Base-by-base conservation (phyloP, 176 grass and related monocot species). In the Avena eriantha region DNA sequence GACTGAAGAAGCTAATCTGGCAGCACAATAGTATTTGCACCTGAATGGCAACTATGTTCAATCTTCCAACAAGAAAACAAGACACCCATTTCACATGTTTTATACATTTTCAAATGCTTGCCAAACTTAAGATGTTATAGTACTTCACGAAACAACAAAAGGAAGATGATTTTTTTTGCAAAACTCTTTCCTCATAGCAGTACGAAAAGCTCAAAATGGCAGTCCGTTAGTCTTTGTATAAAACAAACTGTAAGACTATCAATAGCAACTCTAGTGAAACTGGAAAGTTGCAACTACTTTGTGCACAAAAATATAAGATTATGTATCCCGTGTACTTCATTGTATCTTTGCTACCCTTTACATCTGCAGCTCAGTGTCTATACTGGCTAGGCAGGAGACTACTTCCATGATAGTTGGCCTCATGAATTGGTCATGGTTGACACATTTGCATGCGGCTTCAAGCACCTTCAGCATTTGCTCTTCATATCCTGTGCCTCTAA, bases 321-420 rank as follows among this genome's bases (percentile, higher is more conserved):
- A 59, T 50, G 53, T 1, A 55, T 55, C 29, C 60, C 17, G 26
- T 71, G 82, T 10, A 71, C 15, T 19, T 51, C 7, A 6, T 60
- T 85, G 59, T 81, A 23, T 50, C 69, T 82, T 50, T 53, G 51
- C 49, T 86, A 10, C 81, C 5, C 10, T 70, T 33, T 73, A 51
- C 72, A 82, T 15, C 53, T 81, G 89, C 24, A 70, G 48, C 59
- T 58, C 31, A 16, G 65, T 81, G 55, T 77, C 69, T 80, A 80
- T 48, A 59, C 66, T 86, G 2, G 86, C 73, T 49, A 95, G 82
- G 82, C 90, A 92, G 55, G 34, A 57, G 67, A 90, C 83, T 36
- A 95, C 88, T n/a, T 95, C 90, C 69, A 90, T 46, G 48, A 66
- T 66, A 33, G 63, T 15, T 33, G 63, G 63, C 63, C 63, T 66